These are phyloP conservation scores for Tarenaya hassleriana DNA, from an alignment of 345 rosid genomes.

Conservation along the genomic window DNA sequence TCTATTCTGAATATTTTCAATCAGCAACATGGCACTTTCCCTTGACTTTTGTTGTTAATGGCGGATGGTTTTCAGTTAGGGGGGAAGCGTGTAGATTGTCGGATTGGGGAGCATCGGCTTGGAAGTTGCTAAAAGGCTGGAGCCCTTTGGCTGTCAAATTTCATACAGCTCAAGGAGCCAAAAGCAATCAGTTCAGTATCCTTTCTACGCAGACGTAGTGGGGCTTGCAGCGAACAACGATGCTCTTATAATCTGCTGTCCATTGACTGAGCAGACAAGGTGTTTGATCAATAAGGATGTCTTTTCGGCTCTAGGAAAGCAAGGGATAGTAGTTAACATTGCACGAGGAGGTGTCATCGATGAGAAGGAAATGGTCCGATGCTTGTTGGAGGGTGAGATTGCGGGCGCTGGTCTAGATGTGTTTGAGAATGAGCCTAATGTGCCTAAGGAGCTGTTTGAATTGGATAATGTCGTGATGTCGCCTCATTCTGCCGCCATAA, in stretches of 20 bases:
- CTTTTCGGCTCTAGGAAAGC: conserved; percentile 34
- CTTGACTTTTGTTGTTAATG: background rate
- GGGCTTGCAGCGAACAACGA: conserved; percentile 37
- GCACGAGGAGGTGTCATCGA: conserved; percentile 44
- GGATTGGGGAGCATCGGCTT: conserved; percentile 44
- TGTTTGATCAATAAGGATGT: conserved; percentile 35
- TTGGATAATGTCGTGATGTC: conserved; percentile 45
- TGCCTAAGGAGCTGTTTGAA: conserved; percentile 33
- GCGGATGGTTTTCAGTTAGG: conserved; percentile 23
- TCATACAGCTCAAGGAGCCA: conserved; percentile 35
- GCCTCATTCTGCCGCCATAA: conserved; percentile 33
- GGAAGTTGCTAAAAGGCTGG: conserved; percentile 23
- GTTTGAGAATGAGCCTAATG: conserved; percentile 48
- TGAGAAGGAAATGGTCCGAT: conserved; percentile 34
- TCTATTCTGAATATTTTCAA: too few relatives aligned
- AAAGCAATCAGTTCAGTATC: conserved; percentile 29
- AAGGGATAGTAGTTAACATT: conserved; percentile 39
- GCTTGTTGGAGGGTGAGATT: conserved; percentile 30
- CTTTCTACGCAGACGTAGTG: conserved; percentile 26
- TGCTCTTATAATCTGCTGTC: conserved; percentile 30
- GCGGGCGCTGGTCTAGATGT: conserved; percentile 59
- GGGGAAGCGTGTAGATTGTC: conserved; percentile 43
- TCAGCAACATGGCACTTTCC: background rate
- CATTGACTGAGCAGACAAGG: background rate
- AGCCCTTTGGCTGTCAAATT: conserved; percentile 39